These are phyloP conservation scores for Cutaneotrichosporon mucoides DNA, from an alignment of 1,284 basidiomycete species.

Conservation along the genomic window DNA sequence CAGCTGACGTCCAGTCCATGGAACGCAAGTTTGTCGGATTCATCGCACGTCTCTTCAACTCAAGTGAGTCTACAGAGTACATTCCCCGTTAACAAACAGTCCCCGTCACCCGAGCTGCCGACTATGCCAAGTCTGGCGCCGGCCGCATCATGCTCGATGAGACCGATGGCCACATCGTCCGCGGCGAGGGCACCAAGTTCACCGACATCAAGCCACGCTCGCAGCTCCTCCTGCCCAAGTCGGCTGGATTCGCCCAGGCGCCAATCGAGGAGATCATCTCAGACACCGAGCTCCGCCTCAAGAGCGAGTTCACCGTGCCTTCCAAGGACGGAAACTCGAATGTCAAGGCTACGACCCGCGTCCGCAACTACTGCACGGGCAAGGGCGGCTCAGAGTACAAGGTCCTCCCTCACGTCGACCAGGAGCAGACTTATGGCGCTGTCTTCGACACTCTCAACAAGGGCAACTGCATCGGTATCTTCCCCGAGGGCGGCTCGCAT, in stretches of 20 bases:
- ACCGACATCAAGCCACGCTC: conserved; percentile 70
- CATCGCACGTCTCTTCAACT: conserved; percentile 79
- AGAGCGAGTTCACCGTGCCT: conserved; percentile 68
- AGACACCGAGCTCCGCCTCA: conserved; percentile 75
- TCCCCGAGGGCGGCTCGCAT: conserved; percentile 96
- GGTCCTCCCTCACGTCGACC: conserved; percentile 78
- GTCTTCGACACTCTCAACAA: conserved; percentile 86
- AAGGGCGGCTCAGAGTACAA: conserved; percentile 67
- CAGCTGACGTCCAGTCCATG: conserved; percentile 37
- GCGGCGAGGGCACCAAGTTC: conserved; percentile 76
- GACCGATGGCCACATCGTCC: conserved; percentile 70
- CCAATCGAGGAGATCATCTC: conserved; percentile 86
- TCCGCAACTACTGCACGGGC: conserved; percentile 58
- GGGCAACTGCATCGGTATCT: conserved; percentile 89
- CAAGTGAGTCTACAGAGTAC: conserved; percentile 61
- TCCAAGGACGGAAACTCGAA: conserved; percentile 52
- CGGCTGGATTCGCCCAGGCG: conserved; percentile 69
- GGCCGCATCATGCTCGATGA: conserved; percentile 71
- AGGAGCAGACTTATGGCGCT: conserved; percentile 89
- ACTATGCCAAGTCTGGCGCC: conserved; percentile 73
- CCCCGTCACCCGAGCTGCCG: conserved; percentile 87
- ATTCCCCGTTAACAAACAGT: conserved; percentile 55
- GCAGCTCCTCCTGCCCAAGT: conserved; percentile 86
- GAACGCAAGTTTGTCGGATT: conserved; percentile 60
- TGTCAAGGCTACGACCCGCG: conserved; percentile 67